Evolutionary conservation across 768 basidiomycete genomes (phyloP).

Genomic region (Rubroboletus satanas): DNA sequence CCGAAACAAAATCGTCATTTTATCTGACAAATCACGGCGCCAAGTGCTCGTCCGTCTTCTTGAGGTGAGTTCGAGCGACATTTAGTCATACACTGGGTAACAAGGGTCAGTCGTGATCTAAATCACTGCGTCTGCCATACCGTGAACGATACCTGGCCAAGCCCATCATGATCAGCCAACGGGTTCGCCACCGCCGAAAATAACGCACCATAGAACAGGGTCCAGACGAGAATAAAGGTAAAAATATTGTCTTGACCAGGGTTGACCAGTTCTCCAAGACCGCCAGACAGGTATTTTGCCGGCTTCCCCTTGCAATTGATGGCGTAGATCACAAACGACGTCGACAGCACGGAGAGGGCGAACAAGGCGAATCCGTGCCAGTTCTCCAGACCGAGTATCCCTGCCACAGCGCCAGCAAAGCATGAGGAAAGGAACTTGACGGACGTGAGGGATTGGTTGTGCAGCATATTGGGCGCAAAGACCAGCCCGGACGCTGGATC

Average conservation of each 20-base stretch:
- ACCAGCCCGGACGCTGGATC: slow-evolving; percentile 56
- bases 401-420: slow-evolving; percentile 84
- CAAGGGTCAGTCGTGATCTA: slow-evolving; percentile 11
- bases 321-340: slow-evolving; percentile 58
- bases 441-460: slow-evolving; percentile 56
- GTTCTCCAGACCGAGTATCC: slow-evolving; percentile 86
- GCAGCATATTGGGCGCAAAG: slow-evolving; percentile 62
- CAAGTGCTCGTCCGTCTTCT: neutral
- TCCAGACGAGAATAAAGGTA: slow-evolving; percentile 92
- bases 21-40: neutral
- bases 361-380: slow-evolving; percentile 81
- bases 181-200: neutral
- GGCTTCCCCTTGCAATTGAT: slow-evolving; percentile 72
- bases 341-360: slow-evolving; percentile 59
- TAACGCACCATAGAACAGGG: slow-evolving; percentile 80
- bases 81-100: slow-evolving; percentile 41
- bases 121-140: slow-evolving; percentile 26
- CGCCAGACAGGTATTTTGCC: slow-evolving; percentile 58
- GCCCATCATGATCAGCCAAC: neutral
- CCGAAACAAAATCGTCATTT: neutral
- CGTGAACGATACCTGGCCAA: slow-evolving; percentile 45
- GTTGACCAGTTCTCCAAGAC: slow-evolving; percentile 65
- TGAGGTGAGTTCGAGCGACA: neutral
- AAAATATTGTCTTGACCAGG: slow-evolving; percentile 89
- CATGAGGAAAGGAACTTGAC: slow-evolving; percentile 81